Percentiles rank a stretch among this genome's conserved stretches.
phyloP scores from a whole-genome alignment of 768 basidiomycete species.

The Dioszegia aurantiaca region DNA sequence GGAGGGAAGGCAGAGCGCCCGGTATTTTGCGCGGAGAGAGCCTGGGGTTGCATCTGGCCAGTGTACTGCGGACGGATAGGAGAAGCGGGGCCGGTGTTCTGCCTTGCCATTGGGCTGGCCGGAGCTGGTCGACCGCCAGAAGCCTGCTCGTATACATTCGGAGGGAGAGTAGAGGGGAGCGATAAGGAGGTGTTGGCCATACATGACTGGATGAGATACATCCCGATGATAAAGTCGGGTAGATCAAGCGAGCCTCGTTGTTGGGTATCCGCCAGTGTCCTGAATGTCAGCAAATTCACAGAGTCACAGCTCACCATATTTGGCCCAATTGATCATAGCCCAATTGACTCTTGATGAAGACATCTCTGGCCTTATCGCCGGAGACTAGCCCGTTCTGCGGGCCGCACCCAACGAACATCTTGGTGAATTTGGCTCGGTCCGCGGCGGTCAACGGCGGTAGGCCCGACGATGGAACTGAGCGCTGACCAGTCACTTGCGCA shows the following conservation, averaged over 20 bases:
- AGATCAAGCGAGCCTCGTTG: constrained; percentile 82
- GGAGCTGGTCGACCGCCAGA: constrained; percentile 47
- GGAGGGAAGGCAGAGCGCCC: constrained; percentile 16
- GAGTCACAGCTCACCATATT: constrained; percentile 69
- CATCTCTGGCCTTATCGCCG: constrained; percentile 79
- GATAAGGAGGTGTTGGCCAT: constrained; percentile 75
- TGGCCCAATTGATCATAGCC: constrained; percentile 80
- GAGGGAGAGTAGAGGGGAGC: constrained; percentile 73
- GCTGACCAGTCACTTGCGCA: constrained; percentile 48
- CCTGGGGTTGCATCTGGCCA: constrained; percentile 20
- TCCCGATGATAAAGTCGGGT: constrained; percentile 88
- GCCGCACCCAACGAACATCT: constrained; percentile 69
- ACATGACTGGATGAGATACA: constrained; percentile 90
- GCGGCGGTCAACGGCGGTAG: constrained; percentile 71
- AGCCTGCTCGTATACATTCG: constrained; percentile 81
- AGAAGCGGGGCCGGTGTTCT: constrained; percentile 33
- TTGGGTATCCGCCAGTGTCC: constrained; percentile 94
- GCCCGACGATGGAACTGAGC: constrained; percentile 46
- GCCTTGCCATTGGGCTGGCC: constrained; percentile 32
- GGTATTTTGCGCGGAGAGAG: constrained; percentile 15
- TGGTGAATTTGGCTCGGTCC: constrained; percentile 80
- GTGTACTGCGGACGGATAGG: constrained; percentile 38
- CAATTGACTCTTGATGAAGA: constrained; percentile 88
- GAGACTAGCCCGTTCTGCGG: constrained; percentile 73
- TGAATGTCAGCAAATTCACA: constrained; percentile 46